Evolutionary conservation across 768 basidiomycete species (phyloP), one percentile per base, ranked within the genome.

Genomic region (Gyrodon lividus): DNA sequence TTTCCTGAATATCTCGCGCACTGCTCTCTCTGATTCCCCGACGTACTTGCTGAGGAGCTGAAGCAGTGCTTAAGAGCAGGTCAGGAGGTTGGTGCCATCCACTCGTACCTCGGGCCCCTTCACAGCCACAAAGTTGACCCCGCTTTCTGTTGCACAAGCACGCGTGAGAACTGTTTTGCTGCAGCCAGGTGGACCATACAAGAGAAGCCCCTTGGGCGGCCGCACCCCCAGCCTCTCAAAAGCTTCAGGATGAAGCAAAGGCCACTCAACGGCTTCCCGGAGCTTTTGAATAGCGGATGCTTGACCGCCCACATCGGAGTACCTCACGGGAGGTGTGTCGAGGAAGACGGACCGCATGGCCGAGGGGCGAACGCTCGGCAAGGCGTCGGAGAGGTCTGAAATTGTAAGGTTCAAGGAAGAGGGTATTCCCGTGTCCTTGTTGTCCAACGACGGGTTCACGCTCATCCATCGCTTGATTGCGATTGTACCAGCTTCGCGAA

Each of bases 151-250:
- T 14, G 95, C 95, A 65, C 92, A 86, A 3, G 96, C 95, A 51
- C 92, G 83, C 2, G 91, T 96, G 14, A 93, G 81, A 37, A 98
- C 76, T 2, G 96, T 98, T 72, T 98, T 98, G 60, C 92, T 93
- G 62, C 95, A 97, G n/a, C 95, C 95, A 4, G 95, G 96, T 4
- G 95, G 95, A 4, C 95, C 95, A 68, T 95, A 99, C 14, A 98
- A 73, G 40, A 99, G 71, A 6, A 98, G 82, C 0, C 96, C 96
- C 60, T 89, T 86, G 0, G 96, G 93, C 3, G 96, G 88, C 42
- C 78, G 78, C 10, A 95, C 90, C 1, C 96, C 96, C 1, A 99
- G 75, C 20, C 95, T 78, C 60, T 79, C 79, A 66, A 99, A 98
- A 13, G 89, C 83, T 43, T 91, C 88, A 0, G 88, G 86, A 70